Conservation (phyloP, 768 basidiomycete species). For the Gymnopilus dilepis region DNA sequence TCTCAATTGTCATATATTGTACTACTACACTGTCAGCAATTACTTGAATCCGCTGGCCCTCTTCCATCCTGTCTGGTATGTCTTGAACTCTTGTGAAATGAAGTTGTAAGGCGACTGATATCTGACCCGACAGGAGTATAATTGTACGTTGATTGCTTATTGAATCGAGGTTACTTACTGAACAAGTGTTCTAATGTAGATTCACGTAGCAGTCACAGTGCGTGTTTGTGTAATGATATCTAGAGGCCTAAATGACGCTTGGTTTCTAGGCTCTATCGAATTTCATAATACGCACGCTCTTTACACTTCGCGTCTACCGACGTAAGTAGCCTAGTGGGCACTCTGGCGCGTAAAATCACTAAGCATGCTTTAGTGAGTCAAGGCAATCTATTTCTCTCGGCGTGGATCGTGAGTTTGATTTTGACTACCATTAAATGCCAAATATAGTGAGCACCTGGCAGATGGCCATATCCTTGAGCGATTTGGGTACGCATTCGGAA, state of each 20-base stretch:
- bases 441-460: constrained; percentile 12
- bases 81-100: not conserved
- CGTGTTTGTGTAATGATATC: constrained; percentile 23
- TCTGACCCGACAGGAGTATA: constrained; percentile 62
- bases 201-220: constrained; percentile 61
- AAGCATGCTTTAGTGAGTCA: constrained; percentile 44
- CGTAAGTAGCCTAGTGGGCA: constrained; percentile 37
- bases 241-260: not conserved
- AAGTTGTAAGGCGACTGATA: too few species aligned
- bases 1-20: constrained; percentile 59
- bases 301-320: constrained; percentile 53
- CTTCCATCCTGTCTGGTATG: constrained; percentile 53
- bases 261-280: constrained; percentile 50
- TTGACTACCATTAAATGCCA: not conserved
- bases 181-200: constrained; percentile 32
- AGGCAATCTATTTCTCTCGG: constrained; percentile 46
- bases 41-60: constrained; percentile 54
- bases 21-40: constrained; percentile 62
- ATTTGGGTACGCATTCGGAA: constrained; percentile 48
- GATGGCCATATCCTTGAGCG: constrained; percentile 45
- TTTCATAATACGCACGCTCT: constrained; percentile 57
- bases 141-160: constrained; percentile 41
- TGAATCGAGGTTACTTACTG: not conserved
- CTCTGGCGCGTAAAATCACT: not conserved
- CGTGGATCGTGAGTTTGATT: constrained; percentile 48